Percentiles rank a stretch among this genome's conserved stretches.
These are phyloP conservation scores for Calocera cornea DNA, from an alignment of 768 basidiomycete species.

Conservation along the genomic window DNA sequence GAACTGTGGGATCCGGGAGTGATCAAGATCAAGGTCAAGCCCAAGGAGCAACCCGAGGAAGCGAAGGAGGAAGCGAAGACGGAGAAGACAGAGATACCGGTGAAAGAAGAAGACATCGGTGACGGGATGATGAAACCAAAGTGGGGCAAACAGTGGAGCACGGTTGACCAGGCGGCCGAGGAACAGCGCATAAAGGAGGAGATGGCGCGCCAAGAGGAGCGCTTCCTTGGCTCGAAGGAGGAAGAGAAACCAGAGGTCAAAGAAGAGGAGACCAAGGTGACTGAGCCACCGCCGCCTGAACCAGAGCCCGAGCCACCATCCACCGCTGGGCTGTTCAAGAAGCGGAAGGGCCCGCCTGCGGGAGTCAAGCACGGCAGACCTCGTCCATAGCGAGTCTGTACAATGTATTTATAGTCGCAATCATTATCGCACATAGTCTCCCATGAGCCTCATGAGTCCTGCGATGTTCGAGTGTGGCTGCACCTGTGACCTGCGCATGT, in stretches of 20 bases:
- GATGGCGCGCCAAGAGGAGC: slow-evolving; percentile 13
- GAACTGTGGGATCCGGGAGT: slow-evolving; percentile 71
- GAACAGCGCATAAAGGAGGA: slow-evolving; percentile 14
- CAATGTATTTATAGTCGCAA: too few relatives aligned
- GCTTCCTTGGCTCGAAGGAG: slow-evolving; percentile 8
- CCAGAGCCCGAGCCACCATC: background rate
- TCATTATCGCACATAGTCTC: too few relatives aligned
- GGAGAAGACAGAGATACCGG: slow-evolving; percentile 4
- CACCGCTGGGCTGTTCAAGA: slow-evolving; percentile 24
- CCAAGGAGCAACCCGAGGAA: slow-evolving; percentile 24
- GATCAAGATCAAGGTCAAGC: slow-evolving; percentile 46
- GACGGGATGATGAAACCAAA: background rate
- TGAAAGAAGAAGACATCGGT: background rate
- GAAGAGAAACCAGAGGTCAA: slow-evolving; percentile 10
- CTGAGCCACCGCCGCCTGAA: slow-evolving; percentile 4
- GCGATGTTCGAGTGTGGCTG: too few relatives aligned
- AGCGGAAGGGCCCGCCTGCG: slow-evolving; percentile 17
- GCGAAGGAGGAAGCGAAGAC: slow-evolving; percentile 35
- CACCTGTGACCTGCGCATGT: too few relatives aligned
- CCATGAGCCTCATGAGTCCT: too few relatives aligned
- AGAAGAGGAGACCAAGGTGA: slow-evolving; percentile 9
- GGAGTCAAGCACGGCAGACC: slow-evolving; percentile 3
- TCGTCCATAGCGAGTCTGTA: background rate
- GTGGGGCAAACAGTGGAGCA: slow-evolving; percentile 2
- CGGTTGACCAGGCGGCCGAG: background rate